Evolutionary conservation across 768 basidiomycete genomes (phyloP), one percentile per base, ranked within the genome.

Genomic region (Leucosporidium creatinivorum): DNA sequence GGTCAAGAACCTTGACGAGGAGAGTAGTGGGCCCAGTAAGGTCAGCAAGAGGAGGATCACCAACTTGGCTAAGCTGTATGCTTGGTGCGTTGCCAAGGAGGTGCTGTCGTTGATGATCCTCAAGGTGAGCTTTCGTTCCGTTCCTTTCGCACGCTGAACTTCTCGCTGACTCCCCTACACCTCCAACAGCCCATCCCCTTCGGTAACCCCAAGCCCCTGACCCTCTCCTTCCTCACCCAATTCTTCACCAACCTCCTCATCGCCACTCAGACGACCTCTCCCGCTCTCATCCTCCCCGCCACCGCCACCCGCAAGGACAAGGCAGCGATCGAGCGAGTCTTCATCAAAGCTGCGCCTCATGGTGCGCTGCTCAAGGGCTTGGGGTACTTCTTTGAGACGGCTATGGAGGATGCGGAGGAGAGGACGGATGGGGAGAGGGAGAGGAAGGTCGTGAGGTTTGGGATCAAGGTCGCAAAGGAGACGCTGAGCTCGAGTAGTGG

Each of bases 51-150:
- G 75, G 60, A 84, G 87, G 62, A 76, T 85, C 62, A 79, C 77
- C 44, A 93, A 97, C 74, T 80, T 92, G 8, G 93, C 93, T 18
- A 85, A 83, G 73, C 88, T 88, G 9, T 91, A 90, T 70, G 92
- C 85, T 2, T 99, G 93, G 91, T 91, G 90, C 85, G 84, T 96
- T 51, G 89, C 91, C 7, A 91, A 91, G 77, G 89, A 88, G 69
- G 85, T 84, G 17, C 80, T 89, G 33, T 82, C 85, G 28, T 79
- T 98, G 56, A 81, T 84, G 1, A 84, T 96, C 12, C 80, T 98
- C 64, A 97, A 97, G 84, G 93, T 93, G 65, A 65, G 17, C 55
- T 61, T 33, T 61, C 1, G 13, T 12, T 48, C 25, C 26, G n/a
- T n/a, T 23, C 28, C 49, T 39, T 28, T 61, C 21, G 6, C 51